Evolutionary conservation across 2,329 filamentous ascomycete genomes (phyloP).

Genomic region (Metarhizium anisopliae): DNA sequence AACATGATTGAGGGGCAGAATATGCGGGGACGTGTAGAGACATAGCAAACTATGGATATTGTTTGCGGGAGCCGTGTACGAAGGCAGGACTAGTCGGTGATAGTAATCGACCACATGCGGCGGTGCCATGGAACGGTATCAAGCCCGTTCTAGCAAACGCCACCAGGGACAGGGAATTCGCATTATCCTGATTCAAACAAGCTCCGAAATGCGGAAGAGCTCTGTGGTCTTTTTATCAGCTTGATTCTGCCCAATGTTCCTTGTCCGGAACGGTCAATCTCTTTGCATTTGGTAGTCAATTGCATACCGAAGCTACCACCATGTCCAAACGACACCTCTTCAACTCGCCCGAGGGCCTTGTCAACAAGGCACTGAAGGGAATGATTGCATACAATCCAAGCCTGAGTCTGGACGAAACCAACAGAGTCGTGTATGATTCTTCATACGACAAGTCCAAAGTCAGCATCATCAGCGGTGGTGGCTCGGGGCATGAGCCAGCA

Average conservation of each 20-base stretch:
- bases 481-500: conserved; percentile 52
- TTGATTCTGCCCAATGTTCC: conserved; percentile 2
- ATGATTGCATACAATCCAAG: conserved; percentile 44
- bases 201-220: neutral
- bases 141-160: neutral
- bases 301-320: neutral
- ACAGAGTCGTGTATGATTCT: conserved; percentile 43
- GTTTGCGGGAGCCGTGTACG: conserved; percentile 1
- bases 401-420: conserved; percentile 39
- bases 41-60: neutral
- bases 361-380: conserved; percentile 41
- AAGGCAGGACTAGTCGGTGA: neutral
- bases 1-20: neutral
- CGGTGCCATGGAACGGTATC: neutral
- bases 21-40: conserved; percentile 1
- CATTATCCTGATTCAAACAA: neutral
- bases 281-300: neutral
- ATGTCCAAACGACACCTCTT: conserved; percentile 49
- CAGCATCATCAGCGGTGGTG: conserved; percentile 44
- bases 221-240: neutral
- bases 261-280: neutral
- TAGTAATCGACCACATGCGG: neutral
- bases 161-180: neutral
- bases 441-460: conserved; percentile 34
- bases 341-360: conserved; percentile 42